Percentiles rank a stretch among this genome's conserved stretches.
Evolutionary conservation across 2,329 filamentous ascomycete genomes (phyloP).

Genomic region (Epichloe hybrida): DNA sequence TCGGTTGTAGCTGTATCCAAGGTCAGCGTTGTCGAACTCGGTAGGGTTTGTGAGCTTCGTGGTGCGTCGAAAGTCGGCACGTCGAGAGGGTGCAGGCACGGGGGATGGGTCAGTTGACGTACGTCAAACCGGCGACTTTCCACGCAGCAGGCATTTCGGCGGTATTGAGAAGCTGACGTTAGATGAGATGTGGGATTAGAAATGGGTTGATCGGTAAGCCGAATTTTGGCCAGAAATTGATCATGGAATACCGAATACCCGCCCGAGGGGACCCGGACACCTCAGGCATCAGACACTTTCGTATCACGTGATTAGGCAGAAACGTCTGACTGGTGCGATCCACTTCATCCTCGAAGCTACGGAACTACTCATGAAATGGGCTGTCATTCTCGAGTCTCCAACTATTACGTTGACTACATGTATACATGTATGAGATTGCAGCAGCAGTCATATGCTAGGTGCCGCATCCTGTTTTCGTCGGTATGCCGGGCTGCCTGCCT

Average conservation of each 20-base stretch:
- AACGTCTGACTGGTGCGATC: background rate
- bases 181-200: slow-evolving; percentile 15
- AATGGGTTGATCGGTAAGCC: slow-evolving; percentile 20
- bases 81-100: background rate
- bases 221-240: slow-evolving; percentile 24
- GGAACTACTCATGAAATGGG: no score
- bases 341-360: slow-evolving; percentile 11
- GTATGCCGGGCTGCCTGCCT: no score
- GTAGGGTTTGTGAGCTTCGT: slow-evolving; percentile 1
- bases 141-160: slow-evolving; percentile 90
- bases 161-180: slow-evolving; percentile 18
- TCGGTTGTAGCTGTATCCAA: slow-evolving; percentile 78
- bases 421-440: no score
- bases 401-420: no score
- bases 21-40: slow-evolving; percentile 1
- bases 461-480: no score
- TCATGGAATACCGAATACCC: slow-evolving; percentile 8
- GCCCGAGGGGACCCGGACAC: slow-evolving; percentile 13
- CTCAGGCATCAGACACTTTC: slow-evolving; percentile 15
- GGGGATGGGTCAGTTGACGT: slow-evolving; percentile 33
- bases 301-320: slow-evolving; percentile 8
- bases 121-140: slow-evolving; percentile 97
- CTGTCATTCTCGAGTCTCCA: no score
- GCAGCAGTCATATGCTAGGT: no score
- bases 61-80: background rate